phyloP scores from a whole-genome alignment of 805 yeast species.

The Vanderwaltozyma verrucispora region DNA sequence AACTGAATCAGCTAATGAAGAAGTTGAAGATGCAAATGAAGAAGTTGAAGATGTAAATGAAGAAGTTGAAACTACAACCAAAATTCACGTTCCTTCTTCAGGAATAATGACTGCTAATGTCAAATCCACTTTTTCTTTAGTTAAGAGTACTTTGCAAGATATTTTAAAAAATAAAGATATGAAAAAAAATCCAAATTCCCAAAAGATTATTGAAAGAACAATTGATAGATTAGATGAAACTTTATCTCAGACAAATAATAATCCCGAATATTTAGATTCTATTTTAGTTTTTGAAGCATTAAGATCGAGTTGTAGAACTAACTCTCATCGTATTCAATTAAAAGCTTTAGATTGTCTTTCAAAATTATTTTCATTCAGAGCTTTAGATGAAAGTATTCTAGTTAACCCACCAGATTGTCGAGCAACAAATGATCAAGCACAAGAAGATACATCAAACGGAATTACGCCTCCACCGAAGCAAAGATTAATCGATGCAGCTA shows the following conservation, averaged over 20 bases:
- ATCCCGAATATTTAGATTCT: slow-evolving; percentile 32
- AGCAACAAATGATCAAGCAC: slow-evolving; percentile 24
- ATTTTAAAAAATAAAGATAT: slow-evolving; percentile 54
- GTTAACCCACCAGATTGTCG: slow-evolving; percentile 37
- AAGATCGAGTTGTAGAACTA: slow-evolving; percentile 60
- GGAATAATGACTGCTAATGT: slow-evolving; percentile 13
- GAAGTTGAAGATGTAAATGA: not conserved
- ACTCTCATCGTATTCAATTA: slow-evolving; percentile 53
- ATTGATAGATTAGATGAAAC: slow-evolving; percentile 20
- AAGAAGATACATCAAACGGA: slow-evolving; percentile 22
- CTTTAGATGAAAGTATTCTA: slow-evolving; percentile 52
- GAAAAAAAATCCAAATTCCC: slow-evolving; percentile 34
- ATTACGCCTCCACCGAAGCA: slow-evolving; percentile 46
- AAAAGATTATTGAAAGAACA: slow-evolving; percentile 26
- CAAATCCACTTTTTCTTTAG: slow-evolving; percentile 30
- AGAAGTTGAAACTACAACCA: too few species aligned
- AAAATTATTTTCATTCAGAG: slow-evolving; percentile 71
- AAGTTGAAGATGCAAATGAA: not conserved
- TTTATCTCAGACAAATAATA: slow-evolving; percentile 16
- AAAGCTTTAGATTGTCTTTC: slow-evolving; percentile 78
- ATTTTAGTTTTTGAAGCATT: slow-evolving; percentile 66
- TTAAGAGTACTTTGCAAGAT: slow-evolving; percentile 48
- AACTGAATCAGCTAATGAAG: not conserved
- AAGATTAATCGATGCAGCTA: slow-evolving; percentile 66
- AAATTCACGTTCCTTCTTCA: not conserved